These are phyloP conservation scores for Solioccasus polychromus DNA, from an alignment of 768 basidiomycete species.

Conservation along the genomic window DNA sequence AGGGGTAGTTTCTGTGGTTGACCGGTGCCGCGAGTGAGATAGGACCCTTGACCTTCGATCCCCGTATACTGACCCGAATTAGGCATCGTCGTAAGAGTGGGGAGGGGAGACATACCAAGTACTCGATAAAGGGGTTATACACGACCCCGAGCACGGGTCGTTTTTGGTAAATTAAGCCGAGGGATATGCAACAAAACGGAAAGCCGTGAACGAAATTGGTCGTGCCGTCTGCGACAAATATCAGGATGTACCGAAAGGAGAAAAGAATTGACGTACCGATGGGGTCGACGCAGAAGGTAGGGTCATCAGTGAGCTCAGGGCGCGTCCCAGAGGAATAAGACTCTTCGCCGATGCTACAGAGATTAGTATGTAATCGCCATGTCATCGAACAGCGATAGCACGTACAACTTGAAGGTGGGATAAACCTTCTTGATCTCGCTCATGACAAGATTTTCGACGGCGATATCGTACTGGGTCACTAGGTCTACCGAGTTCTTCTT, in stretches of 20 bases:
- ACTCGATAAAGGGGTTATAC: slow-evolving; percentile 88
- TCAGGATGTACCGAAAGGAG: not conserved
- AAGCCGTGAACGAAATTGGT: slow-evolving; percentile 88
- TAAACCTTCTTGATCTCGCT: slow-evolving; percentile 60
- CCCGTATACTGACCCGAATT: slow-evolving; percentile 61
- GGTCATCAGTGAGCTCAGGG: slow-evolving; percentile 73
- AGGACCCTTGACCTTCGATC: slow-evolving; percentile 76
- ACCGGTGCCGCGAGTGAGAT: slow-evolving; percentile 50
- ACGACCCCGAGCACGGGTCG: slow-evolving; percentile 87
- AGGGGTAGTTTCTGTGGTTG: slow-evolving; percentile 64
- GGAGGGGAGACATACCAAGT: slow-evolving; percentile 47
- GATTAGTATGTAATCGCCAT: too few species aligned
- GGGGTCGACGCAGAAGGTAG: slow-evolving; percentile 96
- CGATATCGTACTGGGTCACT: slow-evolving; percentile 93
- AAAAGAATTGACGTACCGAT: slow-evolving; percentile 56
- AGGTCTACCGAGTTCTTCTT: slow-evolving; percentile 96
- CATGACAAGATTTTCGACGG: slow-evolving; percentile 84
- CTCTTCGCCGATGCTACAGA: slow-evolving; percentile 86
- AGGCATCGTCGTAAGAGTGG: not conserved
- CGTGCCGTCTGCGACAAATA: slow-evolving; percentile 60
- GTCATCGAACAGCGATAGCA: too few species aligned
- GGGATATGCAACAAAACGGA: slow-evolving; percentile 86
- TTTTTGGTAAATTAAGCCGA: slow-evolving; percentile 82
- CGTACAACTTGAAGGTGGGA: slow-evolving; percentile 82
- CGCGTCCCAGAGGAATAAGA: slow-evolving; percentile 76